Conservation (phyloP, 2,329 filamentous ascomycete genomes). For the Fusarium sulawesiense region DNA sequence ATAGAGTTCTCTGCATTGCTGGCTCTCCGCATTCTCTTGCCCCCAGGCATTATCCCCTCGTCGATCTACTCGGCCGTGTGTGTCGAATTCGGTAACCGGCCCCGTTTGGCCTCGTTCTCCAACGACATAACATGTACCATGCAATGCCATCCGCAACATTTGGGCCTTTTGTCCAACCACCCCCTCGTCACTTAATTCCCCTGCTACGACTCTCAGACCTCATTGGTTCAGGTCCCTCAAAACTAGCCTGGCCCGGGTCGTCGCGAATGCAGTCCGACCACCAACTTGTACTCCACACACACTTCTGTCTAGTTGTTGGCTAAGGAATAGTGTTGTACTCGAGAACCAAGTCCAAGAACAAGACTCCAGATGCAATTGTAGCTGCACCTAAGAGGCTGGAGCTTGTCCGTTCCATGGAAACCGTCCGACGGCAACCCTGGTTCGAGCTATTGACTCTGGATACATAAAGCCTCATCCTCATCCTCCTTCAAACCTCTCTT, state of each 20-base stretch:
- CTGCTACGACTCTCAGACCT: conserved; percentile 24
- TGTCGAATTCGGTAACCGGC: conserved; percentile 39
- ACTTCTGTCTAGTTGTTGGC: conserved; percentile 6
- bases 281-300: conserved; percentile 16
- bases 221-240: conserved; percentile 13
- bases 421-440: conserved; percentile 7
- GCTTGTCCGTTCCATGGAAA: conserved; percentile 9
- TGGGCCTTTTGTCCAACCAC: conserved; percentile 20
- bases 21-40: conserved; percentile 24
- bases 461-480: conserved; percentile 49
- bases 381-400: conserved; percentile 22
- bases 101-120: conserved; percentile 19
- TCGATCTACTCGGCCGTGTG: conserved; percentile 45
- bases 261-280: conserved; percentile 34
- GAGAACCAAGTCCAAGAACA: conserved; percentile 16
- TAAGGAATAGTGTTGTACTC: not conserved
- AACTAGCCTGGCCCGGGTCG: conserved; percentile 27
- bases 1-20: not conserved
- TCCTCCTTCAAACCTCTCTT: conserved; percentile 19
- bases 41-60: conserved; percentile 23
- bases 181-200: conserved; percentile 9
- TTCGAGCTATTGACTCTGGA: not conserved
- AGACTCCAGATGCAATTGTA: conserved; percentile 15
- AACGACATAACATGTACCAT: conserved; percentile 7
- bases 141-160: not conserved